Evolutionary conservation across 1,284 basidiomycete genomes (phyloP), one percentile per base, ranked within the genome.

Genomic region (Stygiomarasmius scandens): DNA sequence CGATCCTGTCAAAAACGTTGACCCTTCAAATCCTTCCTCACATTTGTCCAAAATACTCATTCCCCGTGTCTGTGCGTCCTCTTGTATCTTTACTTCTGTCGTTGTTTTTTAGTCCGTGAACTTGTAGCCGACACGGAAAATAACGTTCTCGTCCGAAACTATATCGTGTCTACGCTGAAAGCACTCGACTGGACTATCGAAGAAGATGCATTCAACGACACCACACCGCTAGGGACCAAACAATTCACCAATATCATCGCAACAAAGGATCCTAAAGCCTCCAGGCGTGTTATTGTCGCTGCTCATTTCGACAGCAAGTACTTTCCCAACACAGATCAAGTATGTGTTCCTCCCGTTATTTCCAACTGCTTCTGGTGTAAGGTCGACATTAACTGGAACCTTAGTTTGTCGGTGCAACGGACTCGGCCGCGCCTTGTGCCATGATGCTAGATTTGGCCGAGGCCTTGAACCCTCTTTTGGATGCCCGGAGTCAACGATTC

Each of bases 241-340:
- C 77, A 79, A 32, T 97, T 99, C 72, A 91, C 87, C 22, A 99
- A 99, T 75, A 80, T 98, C 49, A 87, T 99, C 63, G 93, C 95
- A 41, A 99, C 97, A 14, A 96, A 98, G 69, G 90, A 98, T 66
- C 89, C 91, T 3, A 75, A 78, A n/a, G 94, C 96, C 0, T 46
- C 46, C 77, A 75, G 91, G 43, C 88, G 91, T 64, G 79, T 99
- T 24, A 81, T 96, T n/a, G 72, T 99, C 8, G 81, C 96, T 2
- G 97, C 96, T 3, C 97, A 99, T 71, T 95, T 93, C 66, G 97
- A 99, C 73, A 95, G 91, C 73, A 99, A 99, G 75, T 97, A 86
- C 75, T 96, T 92, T 65, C 74, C 85, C 0, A 73, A 72, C 1
- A 73, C 84, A 32, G 89, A 90, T 66, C 87, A 92, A 76, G 90